Evolutionary conservation across 2,329 filamentous ascomycete species (phyloP).

Genomic region (Neonectria magnoliae): DNA sequence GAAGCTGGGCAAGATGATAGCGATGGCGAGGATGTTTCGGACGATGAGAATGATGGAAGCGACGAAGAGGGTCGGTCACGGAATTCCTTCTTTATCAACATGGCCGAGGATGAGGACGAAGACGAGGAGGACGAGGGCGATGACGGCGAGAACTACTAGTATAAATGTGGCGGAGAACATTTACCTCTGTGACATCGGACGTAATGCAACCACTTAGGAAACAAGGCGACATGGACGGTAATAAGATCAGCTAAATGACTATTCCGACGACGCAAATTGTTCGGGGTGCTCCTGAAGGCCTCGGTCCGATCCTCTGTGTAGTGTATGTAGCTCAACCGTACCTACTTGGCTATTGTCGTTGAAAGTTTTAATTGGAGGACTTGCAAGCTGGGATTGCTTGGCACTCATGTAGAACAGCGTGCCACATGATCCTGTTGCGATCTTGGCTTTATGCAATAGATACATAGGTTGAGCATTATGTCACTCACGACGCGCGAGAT

Average conservation of each 20-base stretch:
- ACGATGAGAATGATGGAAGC: slow-evolving; percentile 32
- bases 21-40: slow-evolving; percentile 27
- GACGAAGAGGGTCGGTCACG: slow-evolving; percentile 34
- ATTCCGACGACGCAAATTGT: not conserved
- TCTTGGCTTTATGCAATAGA: no score
- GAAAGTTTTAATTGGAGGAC: slow-evolving; percentile 29
- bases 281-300: not conserved
- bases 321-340: slow-evolving; percentile 28
- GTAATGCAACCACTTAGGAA: not conserved
- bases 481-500: slow-evolving; percentile 30
- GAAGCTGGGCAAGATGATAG: slow-evolving; percentile 29
- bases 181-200: not conserved
- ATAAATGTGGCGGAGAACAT: slow-evolving; percentile 19
- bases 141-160: slow-evolving; percentile 24
- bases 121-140: slow-evolving; percentile 44
- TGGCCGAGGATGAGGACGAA: slow-evolving; percentile 48
- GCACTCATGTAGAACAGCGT: slow-evolving; percentile 58
- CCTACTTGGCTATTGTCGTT: slow-evolving; percentile 8
- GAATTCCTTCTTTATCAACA: slow-evolving; percentile 43
- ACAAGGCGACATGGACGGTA: not conserved
- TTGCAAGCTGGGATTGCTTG: slow-evolving; percentile 53
- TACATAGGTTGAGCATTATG: no score
- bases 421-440: slow-evolving; percentile 50
- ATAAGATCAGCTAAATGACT: not conserved
- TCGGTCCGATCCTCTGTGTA: slow-evolving; percentile 4